Evolutionary conservation across 129 eudicot species (phyloP), one percentile per base, ranked within the genome.

Genomic region (Apium graveolens): DNA sequence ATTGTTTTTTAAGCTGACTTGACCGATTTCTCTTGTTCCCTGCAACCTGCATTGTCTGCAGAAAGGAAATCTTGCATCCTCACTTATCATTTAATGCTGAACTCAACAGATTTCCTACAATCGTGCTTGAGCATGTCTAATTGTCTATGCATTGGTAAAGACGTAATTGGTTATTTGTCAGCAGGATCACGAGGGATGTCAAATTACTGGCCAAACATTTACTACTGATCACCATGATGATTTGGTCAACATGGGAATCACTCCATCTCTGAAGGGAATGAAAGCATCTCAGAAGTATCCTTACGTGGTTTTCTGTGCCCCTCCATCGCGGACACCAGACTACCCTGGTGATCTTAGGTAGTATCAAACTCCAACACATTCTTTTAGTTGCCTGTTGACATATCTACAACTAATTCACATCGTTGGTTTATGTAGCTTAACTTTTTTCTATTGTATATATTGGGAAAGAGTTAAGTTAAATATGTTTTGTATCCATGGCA

Each of bases 251-350:
- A 51, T 91, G 78, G 98, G 98, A 41, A 95, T 95, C 20, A 86
- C 34, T 80, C 97, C 98, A 84, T 84, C 84, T 77, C 32, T 90
- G 76, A 95, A 91, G 79, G 97, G 89, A 79, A 81, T 82, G 57
- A 84, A 79, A 68, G 74, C 85, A 75, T 72, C 84, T 74, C 82
- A 80, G 20, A 90, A 95, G 84, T 91, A 87, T 76, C 94, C 98
- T 66, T 90, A 85, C 16, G 96, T 95, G 70, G 90, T 95, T 46
- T 95, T 88, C 74, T 95, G 98, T 84, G 98, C 98, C 70, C 98
- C 98, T 49, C 98, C 98, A 79, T 95, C 89, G 35, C 75, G 89
- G 53, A 82, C 85, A 55, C 78, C 82, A 55, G 97, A 95, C 80
- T 95, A 95, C 70, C 87, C 94, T 74, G 86, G 92, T 46, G 98